Base-by-base conservation (phyloP, 2,329 filamentous ascomycete species). In the Amesomyces nigricolor region DNA sequence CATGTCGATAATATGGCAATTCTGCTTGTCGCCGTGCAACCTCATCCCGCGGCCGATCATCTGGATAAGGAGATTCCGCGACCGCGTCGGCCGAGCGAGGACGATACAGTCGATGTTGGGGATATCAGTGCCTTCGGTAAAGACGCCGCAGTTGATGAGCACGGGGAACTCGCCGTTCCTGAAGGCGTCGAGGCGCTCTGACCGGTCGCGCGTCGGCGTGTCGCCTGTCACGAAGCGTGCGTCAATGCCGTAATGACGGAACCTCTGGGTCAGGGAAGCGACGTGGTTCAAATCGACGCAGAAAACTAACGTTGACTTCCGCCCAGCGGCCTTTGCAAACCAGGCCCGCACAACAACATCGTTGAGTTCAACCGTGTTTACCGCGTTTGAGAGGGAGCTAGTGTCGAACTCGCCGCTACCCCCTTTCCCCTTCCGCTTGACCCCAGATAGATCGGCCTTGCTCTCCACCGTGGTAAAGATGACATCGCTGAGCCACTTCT, bases 11-110 rank as follows among this genome's bases (percentile, higher is more conserved):
- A 99, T 78, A 68, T 97, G 94, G 63, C 94, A 99, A 66, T 97
- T 83, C 39, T 85, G 74, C 71, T 99, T 99, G 11, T 81, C 87
- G 0, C 85, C 77, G 67, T 89, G 80, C 39, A 96, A 73, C 42
- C 94, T 83, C 83, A 99, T 88, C 4, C 94, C 94, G 64, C 94
- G 82, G 0, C 94, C 94, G 59, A 99, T 96, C 94, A 99, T 99
- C 71, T 99, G 94, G 0, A 97, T 84, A 1, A 99, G 81, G 2
- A 99, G 75, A 64, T 96, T 97, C n/a, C 88, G 84, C 14, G 94
- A 97, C 63, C 86, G 85, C 1, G 94, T 99, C 0, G 94, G 94
- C 22, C 94, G 78, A 3, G 88, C 91, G 8, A 99, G 78, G 8
- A 99, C 68, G 22, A 99, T 82, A 67, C 94, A 97, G 73, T 99